phyloP scores from a whole-genome alignment of 2,329 filamentous ascomycete genomes.

The Dactylellina parvicollis region DNA sequence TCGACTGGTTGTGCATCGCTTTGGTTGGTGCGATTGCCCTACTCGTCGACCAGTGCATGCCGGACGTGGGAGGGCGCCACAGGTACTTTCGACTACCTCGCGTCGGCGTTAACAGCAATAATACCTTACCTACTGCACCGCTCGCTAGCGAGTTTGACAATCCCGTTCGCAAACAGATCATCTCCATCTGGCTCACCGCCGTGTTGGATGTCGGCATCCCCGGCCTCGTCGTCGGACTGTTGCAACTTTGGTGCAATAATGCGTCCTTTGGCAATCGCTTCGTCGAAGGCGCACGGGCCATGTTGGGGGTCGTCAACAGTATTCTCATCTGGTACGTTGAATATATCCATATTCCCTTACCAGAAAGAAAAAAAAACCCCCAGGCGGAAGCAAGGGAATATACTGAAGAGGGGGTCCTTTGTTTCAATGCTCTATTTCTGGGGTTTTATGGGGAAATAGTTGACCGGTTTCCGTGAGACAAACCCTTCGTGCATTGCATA shows the following conservation, averaged over 20 bases:
- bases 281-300: conserved; percentile 38
- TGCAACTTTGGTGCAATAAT: conserved; percentile 16
- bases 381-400: too few species aligned
- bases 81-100: conserved; percentile 36
- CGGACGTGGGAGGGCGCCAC: conserved; percentile 21
- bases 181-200: conserved; percentile 33
- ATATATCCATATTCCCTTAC: conserved; percentile 26
- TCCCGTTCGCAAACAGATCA: conserved; percentile 22
- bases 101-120: not conserved
- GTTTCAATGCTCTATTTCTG: conserved; percentile 20
- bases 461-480: conserved; percentile 1
- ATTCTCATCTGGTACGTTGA: conserved; percentile 28
- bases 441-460: conserved; percentile 2
- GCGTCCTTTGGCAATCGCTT: not conserved
- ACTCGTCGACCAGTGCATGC: conserved; percentile 15
- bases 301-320: conserved; percentile 34
- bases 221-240: not conserved
- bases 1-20: conserved; percentile 21
- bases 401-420: conserved; percentile 14
- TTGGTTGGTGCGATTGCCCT: conserved; percentile 10
- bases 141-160: not conserved
- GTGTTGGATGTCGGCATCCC: conserved; percentile 19
- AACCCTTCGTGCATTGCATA: not conserved
- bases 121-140: not conserved
- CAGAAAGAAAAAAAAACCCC: not conserved